Percentiles rank a stretch among this genome's conserved stretches.
These are phyloP conservation scores for Astrephomene gubernaculifera DNA, from an alignment of 139 green algal genomes.

Conservation along the genomic window DNA sequence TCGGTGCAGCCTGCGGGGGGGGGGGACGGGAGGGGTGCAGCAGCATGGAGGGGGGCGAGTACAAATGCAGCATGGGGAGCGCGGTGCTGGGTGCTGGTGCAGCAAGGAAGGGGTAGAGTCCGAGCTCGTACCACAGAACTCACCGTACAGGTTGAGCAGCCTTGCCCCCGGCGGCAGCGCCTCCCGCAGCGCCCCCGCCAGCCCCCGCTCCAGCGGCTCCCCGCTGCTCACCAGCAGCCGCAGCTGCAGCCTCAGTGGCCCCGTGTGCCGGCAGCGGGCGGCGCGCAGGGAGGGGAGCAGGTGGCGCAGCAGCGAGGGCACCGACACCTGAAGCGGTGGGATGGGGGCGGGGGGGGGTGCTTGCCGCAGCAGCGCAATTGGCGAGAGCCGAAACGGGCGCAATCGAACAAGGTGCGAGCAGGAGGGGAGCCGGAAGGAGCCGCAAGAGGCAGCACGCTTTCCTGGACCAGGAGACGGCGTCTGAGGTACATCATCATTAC, in stretches of 20 bases:
- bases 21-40: background rate
- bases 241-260: background rate
- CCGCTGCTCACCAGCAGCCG: constrained; percentile 35
- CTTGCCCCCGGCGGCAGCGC: background rate
- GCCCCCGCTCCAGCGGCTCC: background rate
- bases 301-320: constrained; percentile 29
- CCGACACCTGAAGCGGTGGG: constrained; percentile 6
- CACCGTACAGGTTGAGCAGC: constrained; percentile 41
- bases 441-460: too few species aligned
- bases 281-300: constrained; percentile 7
- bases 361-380: too few species aligned
- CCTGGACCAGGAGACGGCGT: too few species aligned
- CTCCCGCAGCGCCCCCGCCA: background rate
- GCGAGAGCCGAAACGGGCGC: too few species aligned
- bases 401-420: too few species aligned
- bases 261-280: background rate
- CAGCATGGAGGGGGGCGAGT: too few species aligned
- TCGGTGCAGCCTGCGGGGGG: constrained; percentile 40
- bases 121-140: background rate
- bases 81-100: too few species aligned
- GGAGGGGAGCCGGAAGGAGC: too few species aligned
- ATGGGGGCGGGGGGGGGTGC: background rate
- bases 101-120: too few species aligned
- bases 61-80: too few species aligned
- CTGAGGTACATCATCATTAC: too few species aligned